Base-by-base conservation (phyloP, 176 grass and related monocot genomes). In the Echinochloa phyllopogon region DNA sequence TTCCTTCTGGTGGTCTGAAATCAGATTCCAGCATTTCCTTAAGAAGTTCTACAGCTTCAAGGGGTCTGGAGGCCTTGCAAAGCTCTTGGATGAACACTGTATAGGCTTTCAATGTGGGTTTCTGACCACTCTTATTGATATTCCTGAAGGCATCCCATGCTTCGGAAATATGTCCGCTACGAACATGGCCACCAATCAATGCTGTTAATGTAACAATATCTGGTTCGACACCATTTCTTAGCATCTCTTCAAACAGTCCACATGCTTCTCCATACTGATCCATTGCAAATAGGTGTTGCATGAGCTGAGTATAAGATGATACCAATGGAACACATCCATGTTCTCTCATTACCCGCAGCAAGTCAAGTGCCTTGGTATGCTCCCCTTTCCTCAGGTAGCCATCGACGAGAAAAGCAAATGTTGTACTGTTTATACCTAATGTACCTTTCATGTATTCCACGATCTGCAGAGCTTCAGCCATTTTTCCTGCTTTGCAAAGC, bases 261-360 rank as follows among this genome's bases (percentile, higher is more conserved):
- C 86, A 94, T 18, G 88, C 92, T 81, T 84, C 83, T 87, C 85
- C 45, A 62, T 86, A 90, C 81, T 81, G 87, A 69, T 92, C 76
- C 14, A 64, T 79, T 62, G 53, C 72, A 79, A 94, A 97, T 25
- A 97, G 74, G 66, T 92, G 81, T 41, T 97, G 90, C 79, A 97
- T 92, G 38, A 92, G 71, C 65, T 94, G 90, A 87, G 92, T 97
- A 91, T 94, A 97, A 85, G 88, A 85, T 58, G 90, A 94, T 50
- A 86, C 49, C 47, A 80, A 60, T 23, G 92, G 90, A 69, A 87
- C 49, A 50, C 74, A 81, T 41, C 87, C 89, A 71, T 73, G 43
- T 83, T 94, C 79, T 87, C 11, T 97, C 88, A 94, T 92, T 62
- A 18, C 75, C 52, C 41, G 61, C 17, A 97, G 83, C 80, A 94